Evolutionary conservation across 495 filamentous ascomycete genomes (phyloP).

Genomic region (Penicillium argentinense): DNA sequence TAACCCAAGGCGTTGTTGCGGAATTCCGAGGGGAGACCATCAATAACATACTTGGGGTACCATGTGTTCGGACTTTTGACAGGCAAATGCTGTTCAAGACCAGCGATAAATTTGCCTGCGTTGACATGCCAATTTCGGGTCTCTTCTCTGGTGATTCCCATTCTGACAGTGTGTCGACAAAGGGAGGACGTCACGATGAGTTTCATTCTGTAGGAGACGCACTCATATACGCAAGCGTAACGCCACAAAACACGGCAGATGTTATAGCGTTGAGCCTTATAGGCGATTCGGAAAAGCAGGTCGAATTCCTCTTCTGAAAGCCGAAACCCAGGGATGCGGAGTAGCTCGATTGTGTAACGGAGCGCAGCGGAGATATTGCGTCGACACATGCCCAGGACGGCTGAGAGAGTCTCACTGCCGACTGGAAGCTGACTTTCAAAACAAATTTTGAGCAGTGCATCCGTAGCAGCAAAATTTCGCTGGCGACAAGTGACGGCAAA

Average conservation of each 20-base stretch:
- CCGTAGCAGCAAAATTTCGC: conserved; percentile 23
- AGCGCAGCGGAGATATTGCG: conserved; percentile 23
- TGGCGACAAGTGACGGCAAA: conserved; percentile 27
- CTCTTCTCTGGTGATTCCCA: conserved; percentile 5
- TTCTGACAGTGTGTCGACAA: conserved; percentile 16
- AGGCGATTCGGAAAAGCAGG: conserved; percentile 43
- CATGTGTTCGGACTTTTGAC: conserved; percentile 4
- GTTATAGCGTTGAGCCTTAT: conserved; percentile 37
- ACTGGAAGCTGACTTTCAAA: conserved; percentile 21
- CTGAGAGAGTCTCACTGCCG: conserved; percentile 16
- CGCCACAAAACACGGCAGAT: conserved; percentile 49
- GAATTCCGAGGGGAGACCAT: conserved; percentile 30
- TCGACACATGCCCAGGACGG: conserved; percentile 23
- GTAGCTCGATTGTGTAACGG: conserved; percentile 17
- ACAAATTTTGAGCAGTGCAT: conserved; percentile 31
- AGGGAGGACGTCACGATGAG: conserved; percentile 31
- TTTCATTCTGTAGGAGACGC: conserved; percentile 35
- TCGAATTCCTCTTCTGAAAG: conserved; percentile 20
- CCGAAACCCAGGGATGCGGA: conserved; percentile 11
- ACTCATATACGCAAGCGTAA: conserved; percentile 44
- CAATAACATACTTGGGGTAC: conserved; percentile 6
- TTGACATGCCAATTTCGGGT: conserved; percentile 22
- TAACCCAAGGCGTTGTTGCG: conserved; percentile 24
- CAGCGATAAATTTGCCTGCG: conserved; percentile 43
- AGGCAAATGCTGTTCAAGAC: conserved; percentile 25